These are phyloP conservation scores for Mallotus nudiflorus DNA, from an alignment of 345 rosid genomes.

Conservation along the genomic window DNA sequence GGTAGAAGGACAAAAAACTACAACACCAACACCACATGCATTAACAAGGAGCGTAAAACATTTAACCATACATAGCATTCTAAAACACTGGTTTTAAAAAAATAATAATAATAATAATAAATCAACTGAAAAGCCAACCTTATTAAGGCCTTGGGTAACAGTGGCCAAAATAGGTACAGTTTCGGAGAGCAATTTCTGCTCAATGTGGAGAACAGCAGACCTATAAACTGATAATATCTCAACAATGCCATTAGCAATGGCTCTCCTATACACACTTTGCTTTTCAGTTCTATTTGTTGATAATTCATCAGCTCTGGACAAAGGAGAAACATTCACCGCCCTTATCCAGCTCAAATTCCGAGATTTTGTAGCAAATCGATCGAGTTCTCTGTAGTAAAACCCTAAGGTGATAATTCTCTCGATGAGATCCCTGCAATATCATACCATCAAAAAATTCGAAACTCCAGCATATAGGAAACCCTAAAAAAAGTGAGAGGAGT, in stretches of 20 bases:
- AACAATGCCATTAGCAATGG: constrained; percentile 89
- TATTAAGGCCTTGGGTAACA: constrained; percentile 85
- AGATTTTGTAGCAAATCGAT: constrained; percentile 69
- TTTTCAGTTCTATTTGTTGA: constrained; percentile 34
- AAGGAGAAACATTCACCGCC: constrained; percentile 50
- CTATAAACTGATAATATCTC: constrained; percentile 83
- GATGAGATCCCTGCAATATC: constrained; percentile 66
- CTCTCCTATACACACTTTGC: constrained; percentile 77
- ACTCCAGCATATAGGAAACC: too few species aligned
- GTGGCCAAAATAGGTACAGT: constrained; percentile 77
- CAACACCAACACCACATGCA: neutral
- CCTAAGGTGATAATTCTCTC: constrained; percentile 81
- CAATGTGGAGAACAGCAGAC: constrained; percentile 87
- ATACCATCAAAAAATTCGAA: neutral
- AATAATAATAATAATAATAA: neutral
- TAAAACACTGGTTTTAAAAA: too few species aligned
- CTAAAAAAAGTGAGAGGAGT: neutral
- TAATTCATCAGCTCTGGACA: constrained; percentile 51
- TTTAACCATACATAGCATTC: too few species aligned
- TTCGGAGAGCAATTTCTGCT: constrained; percentile 81
- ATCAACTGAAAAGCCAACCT: constrained; percentile 41
- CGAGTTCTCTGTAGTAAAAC: constrained; percentile 90
- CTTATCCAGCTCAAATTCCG: constrained; percentile 87
- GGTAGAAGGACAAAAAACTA: constrained; percentile 91
- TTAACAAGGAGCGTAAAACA: too few species aligned